Conservation (phyloP, 1,284 basidiomycete genomes). For the Fistulinella cinereoalba region DNA sequence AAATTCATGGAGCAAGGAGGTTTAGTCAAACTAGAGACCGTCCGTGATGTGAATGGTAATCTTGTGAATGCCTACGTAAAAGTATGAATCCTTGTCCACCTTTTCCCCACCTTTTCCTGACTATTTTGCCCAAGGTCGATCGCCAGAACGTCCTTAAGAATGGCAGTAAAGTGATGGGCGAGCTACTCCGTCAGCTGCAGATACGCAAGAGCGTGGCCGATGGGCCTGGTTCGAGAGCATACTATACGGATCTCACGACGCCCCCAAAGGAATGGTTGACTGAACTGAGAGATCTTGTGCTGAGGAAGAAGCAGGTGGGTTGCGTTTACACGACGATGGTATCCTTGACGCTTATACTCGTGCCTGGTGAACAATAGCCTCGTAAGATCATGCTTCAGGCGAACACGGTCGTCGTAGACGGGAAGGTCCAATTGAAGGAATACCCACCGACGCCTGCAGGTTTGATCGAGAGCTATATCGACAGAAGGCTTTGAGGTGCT, state of each 20-base stretch:
- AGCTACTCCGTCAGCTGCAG: slow-evolving; percentile 74
- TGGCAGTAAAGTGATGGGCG: slow-evolving; percentile 65
- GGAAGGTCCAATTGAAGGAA: slow-evolving; percentile 70
- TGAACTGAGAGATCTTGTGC: slow-evolving; percentile 71
- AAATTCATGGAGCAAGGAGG: slow-evolving; percentile 70
- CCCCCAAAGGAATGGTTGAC: slow-evolving; percentile 70
- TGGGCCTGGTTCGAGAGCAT: slow-evolving; percentile 68
- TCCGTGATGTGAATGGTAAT: slow-evolving; percentile 52
- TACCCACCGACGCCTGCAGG: slow-evolving; percentile 71
- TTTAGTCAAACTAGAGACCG: slow-evolving; percentile 68
- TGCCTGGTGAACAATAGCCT: slow-evolving; percentile 43
- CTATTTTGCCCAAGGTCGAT: slow-evolving; percentile 52
- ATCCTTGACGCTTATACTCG: background rate
- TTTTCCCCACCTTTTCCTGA: background rate
- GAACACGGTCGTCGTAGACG: slow-evolving; percentile 65
- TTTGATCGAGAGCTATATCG: slow-evolving; percentile 77
- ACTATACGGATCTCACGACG: slow-evolving; percentile 72
- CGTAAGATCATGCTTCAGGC: slow-evolving; percentile 82
- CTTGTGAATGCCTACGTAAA: slow-evolving; percentile 70
- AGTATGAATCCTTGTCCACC: slow-evolving; percentile 38
- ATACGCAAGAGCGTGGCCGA: slow-evolving; percentile 83
- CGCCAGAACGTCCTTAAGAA: slow-evolving; percentile 60
- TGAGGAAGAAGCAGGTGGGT: slow-evolving; percentile 76
- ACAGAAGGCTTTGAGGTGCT: slow-evolving; percentile 52
- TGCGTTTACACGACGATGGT: background rate